Evolutionary conservation across 495 filamentous ascomycete species (phyloP), one percentile per base, ranked within the genome.

Genomic region (Tuber aestivum): DNA sequence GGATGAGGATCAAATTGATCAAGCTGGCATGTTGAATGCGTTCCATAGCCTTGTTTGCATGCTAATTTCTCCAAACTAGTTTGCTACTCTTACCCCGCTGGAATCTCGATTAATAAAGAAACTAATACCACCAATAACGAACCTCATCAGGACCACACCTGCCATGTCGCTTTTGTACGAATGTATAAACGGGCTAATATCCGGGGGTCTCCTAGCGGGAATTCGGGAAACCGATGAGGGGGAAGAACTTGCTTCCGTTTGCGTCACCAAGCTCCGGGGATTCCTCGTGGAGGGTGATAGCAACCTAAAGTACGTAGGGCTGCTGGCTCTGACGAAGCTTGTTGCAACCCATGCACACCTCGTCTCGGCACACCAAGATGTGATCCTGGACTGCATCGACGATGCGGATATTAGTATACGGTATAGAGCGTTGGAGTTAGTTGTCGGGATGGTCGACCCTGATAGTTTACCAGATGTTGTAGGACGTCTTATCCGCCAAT

Each of bases 1-100:
- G 95, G 95, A 98, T 99, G 95, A 94, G 94, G 44, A 98, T 99
- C 82, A 99, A 99, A 81, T 89, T 98, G 73, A 99, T 99, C 82
- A 99, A 99, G 83, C 88, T 99, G 71, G 94, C 95, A 82, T 76
- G 90, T 85, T 27, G 69, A n/a, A 16, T 45, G 12, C 12, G 18
- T 48, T 41, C 7, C 50, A 38, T 35, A 18, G 32, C 7, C 32
- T 42, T 32, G 9, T 73, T 37, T 14, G 12, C 76, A 79, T 41
- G 61, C 48, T 71, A 71, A 72, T 70, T 72, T 70, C 65, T 72
- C 41, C 23, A 40, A 40, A n/a, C 7, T 81, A 97, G 93, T 99
- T 99, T 88, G 94, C 95, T 50, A 97, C 92, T 23, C 87, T 99
- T 77, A 98, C 94, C 4, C 95, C 95, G 0, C 85, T 99, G 12